These are phyloP conservation scores for Trametes sp. DNA, from an alignment of 1,284 basidiomycete genomes.

Conservation along the genomic window DNA sequence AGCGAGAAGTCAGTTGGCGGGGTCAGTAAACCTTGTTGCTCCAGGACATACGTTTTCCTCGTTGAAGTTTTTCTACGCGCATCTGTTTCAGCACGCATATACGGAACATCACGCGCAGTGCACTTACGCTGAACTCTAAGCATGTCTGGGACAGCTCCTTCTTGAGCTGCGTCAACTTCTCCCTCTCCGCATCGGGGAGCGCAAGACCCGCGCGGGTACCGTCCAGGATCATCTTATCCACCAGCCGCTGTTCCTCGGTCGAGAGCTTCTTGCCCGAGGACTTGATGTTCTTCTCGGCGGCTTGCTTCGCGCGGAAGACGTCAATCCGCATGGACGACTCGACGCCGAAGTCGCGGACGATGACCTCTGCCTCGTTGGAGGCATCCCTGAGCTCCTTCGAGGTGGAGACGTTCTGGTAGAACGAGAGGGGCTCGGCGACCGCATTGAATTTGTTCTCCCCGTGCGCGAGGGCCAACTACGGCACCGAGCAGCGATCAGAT, in stretches of 20 bases:
- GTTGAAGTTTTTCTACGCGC: slow-evolving; percentile 80
- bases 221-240: slow-evolving; percentile 81
- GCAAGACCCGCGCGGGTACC: slow-evolving; percentile 79
- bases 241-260: slow-evolving; percentile 73
- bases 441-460: slow-evolving; percentile 63
- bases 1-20: background rate
- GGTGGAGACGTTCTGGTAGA: slow-evolving; percentile 83
- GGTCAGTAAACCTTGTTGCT: background rate
- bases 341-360: slow-evolving; percentile 71
- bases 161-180: slow-evolving; percentile 63
- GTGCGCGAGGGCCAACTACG: slow-evolving; percentile 61
- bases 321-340: slow-evolving; percentile 82
- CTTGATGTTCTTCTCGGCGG: slow-evolving; percentile 74
- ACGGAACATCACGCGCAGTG: slow-evolving; percentile 6
- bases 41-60: slow-evolving; percentile 72
- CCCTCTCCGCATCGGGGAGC: slow-evolving; percentile 68
- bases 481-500: slow-evolving; percentile 7
- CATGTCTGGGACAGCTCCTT: slow-evolving; percentile 77
- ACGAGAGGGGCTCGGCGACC: slow-evolving; percentile 65
- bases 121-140: slow-evolving; percentile 74
- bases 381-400: slow-evolving; percentile 78
- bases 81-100: background rate
- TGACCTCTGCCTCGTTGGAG: slow-evolving; percentile 73
- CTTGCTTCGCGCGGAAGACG: slow-evolving; percentile 74
- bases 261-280: slow-evolving; percentile 61